Percentiles rank a stretch among this genome's conserved stretches.
Conservation (phyloP, 1,139 yeast genomes). For the Insectozyma bohioensis region DNA sequence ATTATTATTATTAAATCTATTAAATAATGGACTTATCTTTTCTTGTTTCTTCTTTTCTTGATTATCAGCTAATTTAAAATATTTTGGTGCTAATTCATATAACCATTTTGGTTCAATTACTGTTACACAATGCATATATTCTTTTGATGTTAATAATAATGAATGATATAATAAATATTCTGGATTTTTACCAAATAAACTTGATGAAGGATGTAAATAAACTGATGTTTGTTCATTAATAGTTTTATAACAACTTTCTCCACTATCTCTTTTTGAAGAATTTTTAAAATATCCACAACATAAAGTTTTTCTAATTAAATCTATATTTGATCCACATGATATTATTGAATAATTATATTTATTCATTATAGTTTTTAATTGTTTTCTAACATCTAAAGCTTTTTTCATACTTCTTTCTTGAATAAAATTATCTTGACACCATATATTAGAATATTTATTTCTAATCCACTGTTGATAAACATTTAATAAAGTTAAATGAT, state of each 20-base stretch:
- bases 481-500: slow-evolving; percentile 80
- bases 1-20: neutral
- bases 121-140: slow-evolving; percentile 89
- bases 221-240: slow-evolving; percentile 73
- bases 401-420: slow-evolving; percentile 78
- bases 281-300: slow-evolving; percentile 89
- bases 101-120: slow-evolving; percentile 85
- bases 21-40: slow-evolving; percentile 62
- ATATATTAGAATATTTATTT: slow-evolving; percentile 53
- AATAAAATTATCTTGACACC: slow-evolving; percentile 82
- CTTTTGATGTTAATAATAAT: slow-evolving; percentile 75
- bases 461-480: slow-evolving; percentile 79
- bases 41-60: slow-evolving; percentile 40
- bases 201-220: slow-evolving; percentile 84
- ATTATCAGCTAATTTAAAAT: slow-evolving; percentile 64
- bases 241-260: slow-evolving; percentile 66
- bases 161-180: slow-evolving; percentile 86
- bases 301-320: slow-evolving; percentile 65
- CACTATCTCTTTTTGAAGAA: slow-evolving; percentile 73
- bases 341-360: slow-evolving; percentile 49
- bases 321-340: slow-evolving; percentile 65
- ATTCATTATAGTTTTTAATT: slow-evolving; percentile 62
- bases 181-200: slow-evolving; percentile 69
- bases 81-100: slow-evolving; percentile 81
- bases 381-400: slow-evolving; percentile 78